Conservation (phyloP, 2,329 filamentous ascomycete genomes). For the Penicillium aurantiogriseum region DNA sequence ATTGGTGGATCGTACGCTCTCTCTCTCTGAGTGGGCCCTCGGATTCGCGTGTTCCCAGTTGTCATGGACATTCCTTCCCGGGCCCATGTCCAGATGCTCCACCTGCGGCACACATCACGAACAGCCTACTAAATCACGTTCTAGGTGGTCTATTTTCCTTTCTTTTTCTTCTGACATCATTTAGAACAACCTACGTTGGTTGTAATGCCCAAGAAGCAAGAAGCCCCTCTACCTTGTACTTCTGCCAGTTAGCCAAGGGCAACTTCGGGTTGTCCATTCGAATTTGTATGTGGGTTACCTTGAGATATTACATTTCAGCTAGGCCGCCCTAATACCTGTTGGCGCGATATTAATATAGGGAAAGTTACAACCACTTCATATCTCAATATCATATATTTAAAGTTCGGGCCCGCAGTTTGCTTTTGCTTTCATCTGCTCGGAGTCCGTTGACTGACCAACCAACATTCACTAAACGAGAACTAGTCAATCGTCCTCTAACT, state of each 20-base stretch:
- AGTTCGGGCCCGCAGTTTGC: background rate
- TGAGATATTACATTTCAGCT: background rate
- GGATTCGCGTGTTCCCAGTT: conserved; percentile 27
- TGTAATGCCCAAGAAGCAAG: background rate
- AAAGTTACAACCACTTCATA: background rate
- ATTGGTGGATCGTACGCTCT: conserved; percentile 17
- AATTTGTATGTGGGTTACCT: background rate
- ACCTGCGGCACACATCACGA: conserved; percentile 10
- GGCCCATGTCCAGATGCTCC: conserved; percentile 5
- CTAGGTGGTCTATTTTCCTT: background rate
- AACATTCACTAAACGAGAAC: too few relatives aligned
- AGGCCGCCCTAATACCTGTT: background rate
- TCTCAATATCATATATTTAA: background rate
- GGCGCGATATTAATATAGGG: background rate
- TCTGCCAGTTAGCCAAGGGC: background rate
- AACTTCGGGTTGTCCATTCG: background rate
- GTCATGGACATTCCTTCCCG: conserved; percentile 15
- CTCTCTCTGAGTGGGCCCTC: conserved; percentile 19
- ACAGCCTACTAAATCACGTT: background rate
- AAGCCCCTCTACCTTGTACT: background rate
- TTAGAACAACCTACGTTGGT: background rate
- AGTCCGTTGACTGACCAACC: background rate
- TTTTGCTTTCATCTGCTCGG: background rate
- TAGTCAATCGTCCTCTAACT: background rate
- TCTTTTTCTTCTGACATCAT: background rate